These are phyloP conservation scores for Aspergillus pseudonomiae DNA, from an alignment of 2,329 filamentous ascomycete species.

Conservation along the genomic window DNA sequence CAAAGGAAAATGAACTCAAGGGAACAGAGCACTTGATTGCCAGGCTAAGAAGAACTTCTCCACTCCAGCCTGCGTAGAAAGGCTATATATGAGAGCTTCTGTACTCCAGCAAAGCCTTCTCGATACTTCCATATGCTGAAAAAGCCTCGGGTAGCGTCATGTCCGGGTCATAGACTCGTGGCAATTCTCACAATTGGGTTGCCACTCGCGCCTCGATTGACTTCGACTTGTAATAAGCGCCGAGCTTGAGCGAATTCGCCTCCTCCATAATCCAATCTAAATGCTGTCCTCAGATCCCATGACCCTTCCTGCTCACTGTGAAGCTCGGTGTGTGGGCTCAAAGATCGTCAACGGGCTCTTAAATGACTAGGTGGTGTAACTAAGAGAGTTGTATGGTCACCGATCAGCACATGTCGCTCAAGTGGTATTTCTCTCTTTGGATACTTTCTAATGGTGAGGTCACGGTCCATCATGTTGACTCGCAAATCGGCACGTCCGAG, in stretches of 20 bases:
- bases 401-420: too few species aligned
- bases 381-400: too few species aligned
- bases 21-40: not conserved
- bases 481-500: too few species aligned
- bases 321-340: too few species aligned
- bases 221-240: too few species aligned
- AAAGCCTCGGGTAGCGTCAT: not conserved
- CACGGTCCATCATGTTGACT: too few species aligned
- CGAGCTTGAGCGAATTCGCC: too few species aligned
- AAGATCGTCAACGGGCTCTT: too few species aligned
- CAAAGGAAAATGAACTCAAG: not conserved
- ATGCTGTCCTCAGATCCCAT: not conserved
- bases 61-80: not conserved
- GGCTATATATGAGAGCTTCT: not conserved
- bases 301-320: not conserved
- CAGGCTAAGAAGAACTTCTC: accelerated
- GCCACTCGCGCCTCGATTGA: not conserved
- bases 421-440: too few species aligned
- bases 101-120: not conserved
- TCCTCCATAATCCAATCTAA: not conserved
- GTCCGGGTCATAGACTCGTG: not conserved
- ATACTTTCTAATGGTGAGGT: too few species aligned
- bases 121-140: not conserved
- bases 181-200: not conserved
- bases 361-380: too few species aligned